phyloP scores from a whole-genome alignment of 441 rosid species.

The Erodium moschatum region DNA sequence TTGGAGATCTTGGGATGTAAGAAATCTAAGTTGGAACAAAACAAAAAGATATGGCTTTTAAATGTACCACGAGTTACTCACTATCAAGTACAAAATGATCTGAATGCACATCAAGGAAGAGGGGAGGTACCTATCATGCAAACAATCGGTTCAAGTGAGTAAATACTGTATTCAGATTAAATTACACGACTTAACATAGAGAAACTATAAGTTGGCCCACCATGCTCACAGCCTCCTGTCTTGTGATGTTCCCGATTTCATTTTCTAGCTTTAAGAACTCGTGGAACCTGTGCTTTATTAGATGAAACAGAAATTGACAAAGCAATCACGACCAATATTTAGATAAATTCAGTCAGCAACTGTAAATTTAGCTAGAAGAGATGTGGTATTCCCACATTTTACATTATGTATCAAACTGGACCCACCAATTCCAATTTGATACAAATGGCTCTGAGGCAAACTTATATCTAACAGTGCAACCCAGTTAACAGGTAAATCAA shows the following conservation, averaged over 20 bases:
- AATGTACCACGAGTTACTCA: slow-evolving; percentile 36
- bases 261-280: slow-evolving; percentile 89
- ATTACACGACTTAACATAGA: slow-evolving; percentile 1
- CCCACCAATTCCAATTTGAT: too few species aligned
- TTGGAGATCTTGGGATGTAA: not conserved
- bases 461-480: not conserved
- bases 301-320: slow-evolving; percentile 15
- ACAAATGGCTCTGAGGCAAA: not conserved
- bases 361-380: not conserved
- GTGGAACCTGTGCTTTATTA: slow-evolving; percentile 58
- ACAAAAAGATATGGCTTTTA: not conserved
- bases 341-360: not conserved
- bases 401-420: too few species aligned
- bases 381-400: too few species aligned
- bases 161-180: not conserved
- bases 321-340: not conserved
- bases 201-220: slow-evolving; percentile 31
- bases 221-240: slow-evolving; percentile 99
- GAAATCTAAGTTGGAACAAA: not conserved
- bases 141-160: slow-evolving; percentile 16
- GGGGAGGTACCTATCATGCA: slow-evolving; percentile 69
- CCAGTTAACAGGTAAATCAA: slow-evolving; percentile 2
- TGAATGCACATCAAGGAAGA: slow-evolving; percentile 69
- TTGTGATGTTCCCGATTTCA: slow-evolving; percentile 88
- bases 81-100: slow-evolving; percentile 82